Evolutionary conservation across 2,329 filamentous ascomycete genomes (phyloP).

Genomic region (Basipetospora chlamydospora): DNA sequence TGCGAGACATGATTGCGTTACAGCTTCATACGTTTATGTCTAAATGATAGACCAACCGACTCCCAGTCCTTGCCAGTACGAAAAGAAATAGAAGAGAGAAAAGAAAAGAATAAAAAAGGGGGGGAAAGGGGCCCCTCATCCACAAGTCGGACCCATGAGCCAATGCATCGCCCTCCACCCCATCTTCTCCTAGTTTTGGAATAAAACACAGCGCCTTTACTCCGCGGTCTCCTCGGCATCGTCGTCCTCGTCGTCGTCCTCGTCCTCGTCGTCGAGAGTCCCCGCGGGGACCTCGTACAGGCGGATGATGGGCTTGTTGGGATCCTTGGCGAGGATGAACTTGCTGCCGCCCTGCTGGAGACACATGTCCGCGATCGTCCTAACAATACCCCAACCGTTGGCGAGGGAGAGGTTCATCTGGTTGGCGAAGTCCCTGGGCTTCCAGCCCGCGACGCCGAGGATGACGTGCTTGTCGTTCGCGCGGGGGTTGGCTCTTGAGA

Average conservation of each 20-base stretch:
- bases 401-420: slow-evolving; percentile 97
- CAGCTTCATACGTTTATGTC: slow-evolving; percentile 1
- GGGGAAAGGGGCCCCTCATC: neutral
- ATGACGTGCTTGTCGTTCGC: slow-evolving; percentile 87
- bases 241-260: slow-evolving; percentile 45
- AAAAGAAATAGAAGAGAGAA: slow-evolving; percentile 4
- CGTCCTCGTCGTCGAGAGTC: slow-evolving; percentile 82
- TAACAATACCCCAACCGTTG: slow-evolving; percentile 98
- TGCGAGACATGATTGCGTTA: too few species aligned
- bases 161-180: too few species aligned
- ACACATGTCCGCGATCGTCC: slow-evolving; percentile 93
- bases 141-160: too few species aligned
- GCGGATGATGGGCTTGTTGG: slow-evolving; percentile 89
- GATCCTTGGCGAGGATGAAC: slow-evolving; percentile 75
- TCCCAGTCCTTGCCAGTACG: slow-evolving; percentile 6
- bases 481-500: slow-evolving; percentile 87
- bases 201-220: neutral
- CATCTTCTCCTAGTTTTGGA: neutral
- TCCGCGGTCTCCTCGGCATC: slow-evolving; percentile 21
- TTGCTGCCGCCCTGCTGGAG: slow-evolving; percentile 60
- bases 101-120: slow-evolving; percentile 1
- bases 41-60: slow-evolving; percentile 5
- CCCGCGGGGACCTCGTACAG: slow-evolving; percentile 80
- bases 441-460: slow-evolving; percentile 91
- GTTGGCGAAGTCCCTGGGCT: slow-evolving; percentile 87